phyloP scores from a whole-genome alignment of 169 alveolate species.

The Cryptosporidium ubiquitum region DNA sequence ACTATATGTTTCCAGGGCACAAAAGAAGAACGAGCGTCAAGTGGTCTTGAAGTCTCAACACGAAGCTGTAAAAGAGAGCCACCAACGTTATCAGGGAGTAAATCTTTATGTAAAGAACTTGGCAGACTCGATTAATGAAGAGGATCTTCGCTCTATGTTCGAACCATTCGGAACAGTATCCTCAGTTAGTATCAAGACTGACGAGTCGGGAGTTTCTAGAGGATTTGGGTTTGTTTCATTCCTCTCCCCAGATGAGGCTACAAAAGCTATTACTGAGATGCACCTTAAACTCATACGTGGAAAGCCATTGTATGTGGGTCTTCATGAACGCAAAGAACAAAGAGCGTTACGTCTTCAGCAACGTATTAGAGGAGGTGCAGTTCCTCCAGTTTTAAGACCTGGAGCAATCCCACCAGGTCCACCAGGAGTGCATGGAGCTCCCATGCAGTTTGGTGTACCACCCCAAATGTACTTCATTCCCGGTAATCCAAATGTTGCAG shows the following conservation, averaged over 20 bases:
- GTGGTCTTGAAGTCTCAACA: conserved; percentile 88
- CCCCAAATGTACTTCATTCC: conserved; percentile 74
- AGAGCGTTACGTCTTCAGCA: conserved; percentile 90
- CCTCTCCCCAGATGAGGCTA: conserved; percentile 95
- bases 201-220: conserved; percentile 91
- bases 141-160: conserved; percentile 86
- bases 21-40: conserved; percentile 89
- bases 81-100: conserved; percentile 86
- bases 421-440: conserved; percentile 73
- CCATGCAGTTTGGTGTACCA: conserved; percentile 72
- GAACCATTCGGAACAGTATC: conserved; percentile 91
- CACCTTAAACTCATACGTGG: conserved; percentile 89
- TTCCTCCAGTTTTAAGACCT: conserved; percentile 77
- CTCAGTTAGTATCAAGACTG: conserved; percentile 92
- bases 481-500: conserved; percentile 60
- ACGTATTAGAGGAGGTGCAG: conserved; percentile 84
- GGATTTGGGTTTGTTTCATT: conserved; percentile 99
- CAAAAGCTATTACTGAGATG: conserved; percentile 96
- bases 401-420: conserved; percentile 74
- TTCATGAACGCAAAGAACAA: conserved; percentile 92
- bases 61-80: conserved; percentile 79
- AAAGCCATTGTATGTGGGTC: conserved; percentile 93
- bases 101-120: conserved; percentile 92
- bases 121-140: conserved; percentile 90
- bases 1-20: conserved; percentile 90